Evolutionary conservation across 2,329 filamentous ascomycete genomes (phyloP), one percentile per base, ranked within the genome.

Genomic region (Chaetomium globosum): DNA sequence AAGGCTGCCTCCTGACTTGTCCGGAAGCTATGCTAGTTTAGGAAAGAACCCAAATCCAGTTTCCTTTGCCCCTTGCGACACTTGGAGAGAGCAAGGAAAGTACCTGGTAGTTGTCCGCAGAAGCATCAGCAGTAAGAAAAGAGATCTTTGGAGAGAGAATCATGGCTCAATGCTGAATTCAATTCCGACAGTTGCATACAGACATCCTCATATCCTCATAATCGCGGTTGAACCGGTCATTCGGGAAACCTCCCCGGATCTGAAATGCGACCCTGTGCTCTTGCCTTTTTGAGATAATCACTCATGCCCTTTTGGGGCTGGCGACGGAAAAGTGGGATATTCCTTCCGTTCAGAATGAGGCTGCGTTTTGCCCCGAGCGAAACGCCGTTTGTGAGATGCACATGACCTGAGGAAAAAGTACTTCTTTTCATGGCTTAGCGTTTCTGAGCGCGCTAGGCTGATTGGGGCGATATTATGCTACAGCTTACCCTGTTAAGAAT

Each of bases 1-100:
- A 70, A 70, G 68, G 69, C 70, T 70, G 62, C 64, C 68, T 66
- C 67, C 67, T 69, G 69, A 67, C 64, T 64, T 58, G 39, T 56
- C 66, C 67, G 67, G 67, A 71, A 59, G 65, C 55, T 59, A 53
- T 61, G 60, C 68, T 67, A 65, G 65, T 69, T 70, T 61, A 53
- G 65, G 67, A 46, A 65, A 61, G 28, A 48, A 21, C 43, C 39
- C 31, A 26, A 43, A 26, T 33, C 30, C 12, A 16, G 1, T n/a
- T 49, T 54, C 30, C 16, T 26, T 56, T n/a, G 19, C 12, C n/a
- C 57, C 57, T 57, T 33, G 23, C 28, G 13, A 10, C 49, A 4
- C 3, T 12, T 39, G 26, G 4, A 33, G 43, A 21, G 54, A 56
- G 2, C 3, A 43, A 16, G 39, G 39, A 28, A 21, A 30, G 49